Conservation (phyloP, 2,329 filamentous ascomycete species). For the Botrytis elliptica region DNA sequence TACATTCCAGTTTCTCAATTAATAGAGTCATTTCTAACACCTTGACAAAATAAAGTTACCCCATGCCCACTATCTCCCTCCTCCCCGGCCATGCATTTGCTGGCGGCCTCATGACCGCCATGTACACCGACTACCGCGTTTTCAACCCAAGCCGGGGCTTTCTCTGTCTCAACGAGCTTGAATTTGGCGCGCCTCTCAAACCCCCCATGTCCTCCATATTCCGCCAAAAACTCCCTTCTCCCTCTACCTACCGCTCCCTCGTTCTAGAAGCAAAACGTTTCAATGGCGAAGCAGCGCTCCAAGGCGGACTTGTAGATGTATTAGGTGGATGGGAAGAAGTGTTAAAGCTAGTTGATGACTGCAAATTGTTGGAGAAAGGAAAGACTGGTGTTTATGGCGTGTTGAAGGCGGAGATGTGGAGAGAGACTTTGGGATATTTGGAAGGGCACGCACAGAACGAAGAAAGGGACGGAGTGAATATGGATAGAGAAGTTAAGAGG, state of each 20-base stretch:
- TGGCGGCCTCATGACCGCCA: slow-evolving; percentile 76
- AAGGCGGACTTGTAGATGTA: slow-evolving; percentile 66
- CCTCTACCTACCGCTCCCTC: slow-evolving; percentile 57
- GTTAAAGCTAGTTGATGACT: slow-evolving; percentile 57
- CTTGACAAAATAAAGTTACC: slow-evolving; percentile 49
- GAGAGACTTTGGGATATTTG: slow-evolving; percentile 60
- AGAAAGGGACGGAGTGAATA: slow-evolving; percentile 46
- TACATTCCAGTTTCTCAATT: neutral
- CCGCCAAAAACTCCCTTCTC: slow-evolving; percentile 61
- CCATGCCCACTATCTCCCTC: slow-evolving; percentile 79
- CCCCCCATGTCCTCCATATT: slow-evolving; percentile 75
- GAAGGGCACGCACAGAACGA: slow-evolving; percentile 53
- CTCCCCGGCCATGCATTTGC: slow-evolving; percentile 81
- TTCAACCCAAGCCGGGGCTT: slow-evolving; percentile 71
- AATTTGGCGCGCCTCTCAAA: slow-evolving; percentile 73
- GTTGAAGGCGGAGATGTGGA: slow-evolving; percentile 75
- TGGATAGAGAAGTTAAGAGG: slow-evolving; percentile 40
- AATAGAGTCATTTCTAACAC: neutral
- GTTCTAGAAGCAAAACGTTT: slow-evolving; percentile 74
- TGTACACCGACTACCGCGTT: slow-evolving; percentile 81
- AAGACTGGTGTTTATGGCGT: slow-evolving; percentile 65
- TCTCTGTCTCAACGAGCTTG: slow-evolving; percentile 77
- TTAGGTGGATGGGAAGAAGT: slow-evolving; percentile 64
- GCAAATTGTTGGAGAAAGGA: slow-evolving; percentile 60
- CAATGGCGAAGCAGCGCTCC: slow-evolving; percentile 59